Conservation (phyloP, 306 rosid genomes). For the Quillaja saponaria region DNA sequence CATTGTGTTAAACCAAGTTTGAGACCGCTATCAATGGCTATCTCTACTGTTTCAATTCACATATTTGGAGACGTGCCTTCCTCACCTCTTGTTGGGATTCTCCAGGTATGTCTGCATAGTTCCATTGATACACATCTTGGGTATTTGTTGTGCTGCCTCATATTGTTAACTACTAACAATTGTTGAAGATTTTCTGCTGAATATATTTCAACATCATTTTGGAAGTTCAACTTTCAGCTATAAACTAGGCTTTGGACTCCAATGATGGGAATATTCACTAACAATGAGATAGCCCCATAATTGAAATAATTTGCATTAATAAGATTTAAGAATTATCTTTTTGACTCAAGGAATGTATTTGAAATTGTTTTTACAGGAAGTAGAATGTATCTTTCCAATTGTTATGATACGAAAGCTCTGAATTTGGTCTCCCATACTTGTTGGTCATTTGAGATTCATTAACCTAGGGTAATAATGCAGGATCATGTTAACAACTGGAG, state of each 20-base stretch:
- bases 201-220: not conserved
- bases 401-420: constrained; percentile 6
- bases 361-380: not conserved
- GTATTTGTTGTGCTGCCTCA: not conserved
- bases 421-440: constrained; percentile 14
- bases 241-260: not conserved
- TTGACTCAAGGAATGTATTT: not conserved
- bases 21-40: constrained; percentile 90
- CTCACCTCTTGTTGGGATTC: constrained; percentile 83
- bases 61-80: constrained; percentile 92
- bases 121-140: not conserved
- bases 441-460: not conserved
- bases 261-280: no score
- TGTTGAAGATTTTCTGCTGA: not conserved
- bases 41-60: constrained; percentile 74
- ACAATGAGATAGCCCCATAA: no score
- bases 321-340: not conserved
- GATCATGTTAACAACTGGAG: constrained; percentile 73
- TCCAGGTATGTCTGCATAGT: constrained; percentile 53
- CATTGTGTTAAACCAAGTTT: constrained; percentile 75
- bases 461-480: constrained; percentile 40
- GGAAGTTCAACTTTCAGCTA: not conserved
- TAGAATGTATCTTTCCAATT: not conserved
- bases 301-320: no score
- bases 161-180: not conserved